Base-by-base conservation (phyloP, 129 eudicot species). In the Centrapalus pauciflorus region DNA sequence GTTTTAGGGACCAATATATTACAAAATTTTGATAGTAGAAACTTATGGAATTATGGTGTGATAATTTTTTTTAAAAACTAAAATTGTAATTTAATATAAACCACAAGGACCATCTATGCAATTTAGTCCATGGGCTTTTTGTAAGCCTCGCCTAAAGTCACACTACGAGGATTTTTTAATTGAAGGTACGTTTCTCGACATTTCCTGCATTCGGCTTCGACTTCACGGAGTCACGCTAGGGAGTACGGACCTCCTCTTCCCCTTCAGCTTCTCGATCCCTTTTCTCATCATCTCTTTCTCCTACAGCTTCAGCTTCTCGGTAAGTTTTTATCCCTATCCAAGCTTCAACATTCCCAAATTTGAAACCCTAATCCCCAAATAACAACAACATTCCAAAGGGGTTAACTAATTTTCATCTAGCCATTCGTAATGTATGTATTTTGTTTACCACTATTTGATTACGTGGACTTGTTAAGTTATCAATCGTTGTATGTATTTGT, bases 301-400 rank as follows among this genome's bases (percentile, higher is more conserved):
- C 5, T 48, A 48, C 16, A 16, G 60, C 21, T 38, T 54, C 70
- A 19, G 62, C 63, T 72, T 28, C 55, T 72, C 56, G 49, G 77
- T 72, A 34, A 38, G 71, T 35, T 66, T 50, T 35, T 61, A 12
- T 13, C 2, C 58, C 10, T 12, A 28, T 57, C 58, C 75, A 27
- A 43, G 5, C 70, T 62, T 41, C 21, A 64, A 62, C 45, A 9
- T 46, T 13, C 34, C 6, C 13, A 32, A 16, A 34, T 19, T 26
- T 27, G 56, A 72, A 72, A 72, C 77, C 77, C 77, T 72, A 72
- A 51, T 29, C 41, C 77, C 70, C 33, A 48, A 71, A 61, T 48
- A 48, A 38, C 13, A 48, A 49, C 8, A 61, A 49, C 11, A 33
- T 27, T 28, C 4, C 21, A 26, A 68, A 54, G 12, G 52, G 7